These are phyloP conservation scores for Quillaja saponaria DNA, from an alignment of 306 rosid species.

Conservation along the genomic window DNA sequence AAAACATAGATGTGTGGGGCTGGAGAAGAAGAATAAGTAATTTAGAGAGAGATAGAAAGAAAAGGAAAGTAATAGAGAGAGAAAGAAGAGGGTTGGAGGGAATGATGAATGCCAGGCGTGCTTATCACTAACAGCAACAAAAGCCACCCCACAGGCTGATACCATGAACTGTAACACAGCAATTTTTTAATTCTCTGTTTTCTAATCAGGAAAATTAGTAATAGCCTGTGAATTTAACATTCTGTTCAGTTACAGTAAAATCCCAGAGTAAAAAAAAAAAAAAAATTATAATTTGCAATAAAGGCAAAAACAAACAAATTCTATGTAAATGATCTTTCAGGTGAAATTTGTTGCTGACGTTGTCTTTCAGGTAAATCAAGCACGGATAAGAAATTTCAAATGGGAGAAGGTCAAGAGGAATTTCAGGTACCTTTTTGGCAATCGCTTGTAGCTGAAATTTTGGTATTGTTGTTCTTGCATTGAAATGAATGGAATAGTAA, in stretches of 20 bases:
- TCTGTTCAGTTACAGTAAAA: no score
- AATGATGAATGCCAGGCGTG: slow-evolving; percentile 99
- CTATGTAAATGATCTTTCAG: no score
- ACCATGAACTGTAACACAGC: slow-evolving; percentile 61
- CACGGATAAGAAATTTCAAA: neutral
- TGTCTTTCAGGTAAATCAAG: slow-evolving; percentile 19
- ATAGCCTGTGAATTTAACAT: no score
- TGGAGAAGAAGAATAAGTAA: slow-evolving; percentile 38
- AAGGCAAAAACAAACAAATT: no score
- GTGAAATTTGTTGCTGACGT: no score
- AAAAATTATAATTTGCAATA: no score
- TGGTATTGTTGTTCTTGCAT: neutral
- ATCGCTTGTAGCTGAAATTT: slow-evolving; percentile 29
- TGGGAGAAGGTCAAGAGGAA: neutral
- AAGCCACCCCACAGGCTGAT: slow-evolving; percentile 43
- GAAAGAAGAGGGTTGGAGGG: slow-evolving; percentile 55
- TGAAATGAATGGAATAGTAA: slow-evolving; percentile 5
- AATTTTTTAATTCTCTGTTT: neutral
- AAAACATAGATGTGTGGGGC: slow-evolving; percentile 42
- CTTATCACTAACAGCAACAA: slow-evolving; percentile 89
- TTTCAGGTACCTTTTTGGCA: slow-evolving; percentile 24
- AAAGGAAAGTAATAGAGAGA: slow-evolving; percentile 27
- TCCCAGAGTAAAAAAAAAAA: no score
- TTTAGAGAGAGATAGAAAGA: slow-evolving; percentile 49
- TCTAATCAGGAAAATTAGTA: neutral